Evolutionary conservation across 768 basidiomycete species (phyloP), one percentile per base, ranked within the genome.

Genomic region (Mycena rosella): DNA sequence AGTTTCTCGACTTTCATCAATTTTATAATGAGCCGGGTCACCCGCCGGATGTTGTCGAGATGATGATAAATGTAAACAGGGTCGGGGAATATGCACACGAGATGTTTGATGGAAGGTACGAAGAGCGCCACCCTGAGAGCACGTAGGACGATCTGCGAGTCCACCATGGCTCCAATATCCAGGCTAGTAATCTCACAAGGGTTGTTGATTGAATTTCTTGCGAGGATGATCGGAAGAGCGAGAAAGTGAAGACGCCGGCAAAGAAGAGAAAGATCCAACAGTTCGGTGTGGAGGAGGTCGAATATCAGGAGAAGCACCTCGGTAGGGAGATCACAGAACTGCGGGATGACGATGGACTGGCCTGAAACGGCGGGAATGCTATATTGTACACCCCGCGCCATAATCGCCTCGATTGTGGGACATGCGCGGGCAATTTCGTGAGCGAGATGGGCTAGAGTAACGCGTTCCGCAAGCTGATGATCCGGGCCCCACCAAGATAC

Each of bases 191-290:
- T n/a, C 27, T 56, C 54, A 15, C 15, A 55, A 13, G 62, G 54
- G 34, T 55, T 6, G 17, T 6, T 3, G 29, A 63, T 56, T 1
- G 34, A 47, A 20, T 49, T 36, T 40, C 36, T 63, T 13, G 32
- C 32, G 1, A 63, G 62, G 36, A 63, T 56, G 11, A 63, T 24
- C n/a, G 62, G 62, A 3, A 63, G 45, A 10, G 62, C 62, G 27
- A 63, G 62, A n/a, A 55, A 63, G 13, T 63, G 62, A 17, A 63
- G 30, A 14, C 62, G 54, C 18, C 62, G 62, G n/a, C 62, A 63
- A 36, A 63, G 54, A 8, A 63, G 29, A 45, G 62, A 56, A 1
- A 63, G 53, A 20, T 3, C 40, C 26, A 63, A 27, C 26, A 63
- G 10, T 13, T 56, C 62, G 18, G 47, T 30, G 27, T 40, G 11